A percentile compares a stretch with the other conserved stretches of the same genome.
Conservation (phyloP, 23 red algal genomes). For the Gracilaria gracilis region DNA sequence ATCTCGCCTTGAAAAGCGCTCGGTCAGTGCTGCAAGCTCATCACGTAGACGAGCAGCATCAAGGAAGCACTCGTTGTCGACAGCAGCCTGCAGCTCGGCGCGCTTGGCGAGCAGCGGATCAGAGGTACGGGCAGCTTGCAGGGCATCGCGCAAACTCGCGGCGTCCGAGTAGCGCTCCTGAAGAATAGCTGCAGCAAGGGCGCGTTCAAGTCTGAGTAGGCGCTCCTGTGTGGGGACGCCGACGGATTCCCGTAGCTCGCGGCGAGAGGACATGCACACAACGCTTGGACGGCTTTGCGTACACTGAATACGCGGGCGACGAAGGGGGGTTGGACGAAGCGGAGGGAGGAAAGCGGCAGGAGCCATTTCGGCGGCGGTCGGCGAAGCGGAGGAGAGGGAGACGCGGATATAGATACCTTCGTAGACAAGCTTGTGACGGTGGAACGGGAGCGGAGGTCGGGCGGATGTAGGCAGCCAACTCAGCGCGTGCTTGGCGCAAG, state of each 20-base stretch:
- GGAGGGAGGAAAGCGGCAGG: conserved; percentile 43
- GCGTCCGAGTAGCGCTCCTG: conserved; percentile 71
- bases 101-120: conserved; percentile 69
- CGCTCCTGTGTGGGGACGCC: conserved; percentile 53
- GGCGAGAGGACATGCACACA: conserved; percentile 28
- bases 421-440: neutral
- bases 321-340: conserved; percentile 11
- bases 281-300: neutral
- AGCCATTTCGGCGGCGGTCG: neutral
- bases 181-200: conserved; percentile 61
- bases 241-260: conserved; percentile 18
- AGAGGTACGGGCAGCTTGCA: conserved; percentile 42
- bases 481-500: neutral
- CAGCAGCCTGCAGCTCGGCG: conserved; percentile 50
- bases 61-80: conserved; percentile 57
- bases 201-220: conserved; percentile 66
- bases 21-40: conserved; percentile 54
- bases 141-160: conserved; percentile 60
- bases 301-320: conserved; percentile 46
- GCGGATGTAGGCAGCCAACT: neutral
- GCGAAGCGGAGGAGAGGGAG: neutral
- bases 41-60: conserved; percentile 68
- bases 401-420: neutral
- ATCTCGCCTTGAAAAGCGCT: conserved; percentile 41
- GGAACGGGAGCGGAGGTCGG: neutral